phyloP scores from a whole-genome alignment of 2,329 filamentous ascomycete genomes.

The Dothideomycetidae sp. region DNA sequence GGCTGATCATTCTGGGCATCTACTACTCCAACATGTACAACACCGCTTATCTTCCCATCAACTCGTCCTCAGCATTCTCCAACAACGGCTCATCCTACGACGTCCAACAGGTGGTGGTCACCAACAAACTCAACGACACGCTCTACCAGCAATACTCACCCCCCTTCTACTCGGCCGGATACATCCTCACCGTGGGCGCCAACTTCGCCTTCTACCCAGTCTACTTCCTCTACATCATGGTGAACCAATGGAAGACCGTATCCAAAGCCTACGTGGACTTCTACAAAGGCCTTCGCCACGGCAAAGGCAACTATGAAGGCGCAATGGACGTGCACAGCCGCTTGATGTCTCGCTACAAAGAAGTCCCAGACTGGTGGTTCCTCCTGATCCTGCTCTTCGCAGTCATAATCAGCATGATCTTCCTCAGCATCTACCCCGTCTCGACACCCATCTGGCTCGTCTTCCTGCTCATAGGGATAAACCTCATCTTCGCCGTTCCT shows the following conservation, averaged over 20 bases:
- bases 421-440: background rate
- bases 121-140: background rate
- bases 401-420: conserved; percentile 13
- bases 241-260: background rate
- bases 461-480: background rate
- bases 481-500: background rate
- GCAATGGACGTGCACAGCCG: conserved; percentile 60
- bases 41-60: background rate
- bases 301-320: background rate
- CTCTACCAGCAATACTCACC: background rate
- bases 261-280: background rate
- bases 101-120: background rate
- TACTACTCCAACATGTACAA: background rate
- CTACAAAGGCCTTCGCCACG: background rate
- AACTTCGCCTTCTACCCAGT: background rate
- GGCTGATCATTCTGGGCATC: background rate
- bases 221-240: background rate
- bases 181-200: background rate
- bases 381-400: conserved; percentile 12
- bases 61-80: background rate
- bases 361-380: conserved; percentile 74
- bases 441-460: background rate
- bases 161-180: background rate
- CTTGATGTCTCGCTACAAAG: conserved; percentile 67
- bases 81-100: background rate